Base-by-base conservation (phyloP, 495 filamentous ascomycete genomes). In the Podospora pseudoanserina region DNA sequence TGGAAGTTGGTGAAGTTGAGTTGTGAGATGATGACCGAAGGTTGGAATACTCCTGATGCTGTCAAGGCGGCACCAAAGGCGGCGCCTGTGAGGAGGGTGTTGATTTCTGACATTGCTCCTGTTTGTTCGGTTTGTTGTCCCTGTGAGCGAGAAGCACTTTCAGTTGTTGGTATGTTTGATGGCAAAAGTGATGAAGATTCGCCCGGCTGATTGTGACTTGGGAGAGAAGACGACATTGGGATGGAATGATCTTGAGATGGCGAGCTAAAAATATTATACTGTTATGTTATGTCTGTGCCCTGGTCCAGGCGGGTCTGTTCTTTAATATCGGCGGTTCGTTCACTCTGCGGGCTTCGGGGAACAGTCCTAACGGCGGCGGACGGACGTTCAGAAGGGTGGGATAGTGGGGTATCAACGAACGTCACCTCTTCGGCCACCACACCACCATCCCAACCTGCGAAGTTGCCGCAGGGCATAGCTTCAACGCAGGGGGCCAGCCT, bases 1-100 rank as follows among this genome's bases (percentile, higher is more conserved):
- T 85, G 83, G 73, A 83, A 87, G 76, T 85, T 81, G 49, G 77
- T 69, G 7, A 88, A 78, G 27, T 73, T 74, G 77, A 89, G 81
- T 72, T 89, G 86, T 0, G 72, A 73, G 61, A 85, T 66, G 68
- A 89, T 87, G 68, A 84, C 77, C 16, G 78, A 70, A 6, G 86
- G 86, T 63, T 79, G 76, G 70, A 82, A 84, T 62, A 89, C 82
- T 20, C 83, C 84, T 11, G 85, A 76, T 20, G 81, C 79, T 26
- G 84, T 79, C 19, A 88, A 74, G 65, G 85, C 85, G 9, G 82
- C 83, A 34, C 86, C 86, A 67, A 89, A 87, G 68, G 79, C 72
- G 20, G 78, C 80, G 13, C 86, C 86, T 2, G 83, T 72, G 18
- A 83, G 15, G 54, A 82, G 49, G 1, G 74, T 71, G 27, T 76